Evolutionary conservation across 352 stramenopile species (phyloP).

Genomic region (Phytophthora aleatoria): DNA sequence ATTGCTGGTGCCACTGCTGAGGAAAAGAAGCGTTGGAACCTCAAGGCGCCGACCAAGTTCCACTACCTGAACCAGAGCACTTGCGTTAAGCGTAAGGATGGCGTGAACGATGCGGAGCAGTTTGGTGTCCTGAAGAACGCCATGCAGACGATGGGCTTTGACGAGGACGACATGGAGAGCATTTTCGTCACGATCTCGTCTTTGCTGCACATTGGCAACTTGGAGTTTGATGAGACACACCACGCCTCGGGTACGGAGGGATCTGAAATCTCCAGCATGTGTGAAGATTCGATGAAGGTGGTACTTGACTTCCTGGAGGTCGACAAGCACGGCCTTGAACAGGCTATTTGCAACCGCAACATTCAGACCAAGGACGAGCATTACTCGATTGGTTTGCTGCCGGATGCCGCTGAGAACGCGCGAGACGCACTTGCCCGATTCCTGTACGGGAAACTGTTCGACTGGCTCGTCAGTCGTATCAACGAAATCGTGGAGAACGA

Average conservation of each 20-base stretch:
- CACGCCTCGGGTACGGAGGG: conserved; percentile 67
- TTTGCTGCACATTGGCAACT: conserved; percentile 95
- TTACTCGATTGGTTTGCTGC: conserved; percentile 78
- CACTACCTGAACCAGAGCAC: conserved; percentile 92
- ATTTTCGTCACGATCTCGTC: conserved; percentile 92
- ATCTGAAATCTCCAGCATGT: conserved; percentile 60
- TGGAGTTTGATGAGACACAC: conserved; percentile 87
- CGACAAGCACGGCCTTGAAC: conserved; percentile 82
- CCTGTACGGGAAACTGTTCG: conserved; percentile 95
- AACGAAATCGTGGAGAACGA: conserved; percentile 84
- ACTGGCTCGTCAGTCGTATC: conserved; percentile 88
- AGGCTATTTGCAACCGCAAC: conserved; percentile 90
- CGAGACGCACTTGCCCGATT: conserved; percentile 95
- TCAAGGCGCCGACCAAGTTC: conserved; percentile 71
- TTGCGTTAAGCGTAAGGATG: conserved; percentile 83
- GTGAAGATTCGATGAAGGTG: conserved; percentile 66
- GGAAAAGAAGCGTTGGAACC: conserved; percentile 68
- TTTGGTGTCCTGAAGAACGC: conserved; percentile 80
- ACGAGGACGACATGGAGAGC: conserved; percentile 85
- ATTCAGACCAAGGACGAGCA: conserved; percentile 95
- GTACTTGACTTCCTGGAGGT: conserved; percentile 92
- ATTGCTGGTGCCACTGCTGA: conserved; percentile 69
- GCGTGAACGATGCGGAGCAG: conserved; percentile 90
- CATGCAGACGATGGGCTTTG: conserved; percentile 90
- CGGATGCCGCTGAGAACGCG: conserved; percentile 85